Conservation (phyloP, 768 basidiomycete genomes). For the Serendipita indica region DNA sequence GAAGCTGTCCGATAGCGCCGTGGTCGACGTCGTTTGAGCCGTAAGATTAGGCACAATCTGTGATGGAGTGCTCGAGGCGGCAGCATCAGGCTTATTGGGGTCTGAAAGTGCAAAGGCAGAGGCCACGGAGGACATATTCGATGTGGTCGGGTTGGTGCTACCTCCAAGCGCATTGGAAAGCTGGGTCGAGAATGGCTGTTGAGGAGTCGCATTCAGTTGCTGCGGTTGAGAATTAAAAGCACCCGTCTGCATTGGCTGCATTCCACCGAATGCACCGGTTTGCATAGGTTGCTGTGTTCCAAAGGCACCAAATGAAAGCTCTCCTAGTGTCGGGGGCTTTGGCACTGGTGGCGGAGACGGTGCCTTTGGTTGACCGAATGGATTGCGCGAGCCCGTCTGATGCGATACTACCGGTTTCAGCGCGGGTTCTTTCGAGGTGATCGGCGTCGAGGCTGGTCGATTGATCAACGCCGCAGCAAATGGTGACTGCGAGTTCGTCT, state of each 20-base stretch:
- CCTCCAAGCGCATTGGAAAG: background rate
- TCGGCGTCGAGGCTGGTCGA: conserved; percentile 62
- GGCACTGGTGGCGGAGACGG: conserved; percentile 47
- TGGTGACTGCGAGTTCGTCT: conserved; percentile 16
- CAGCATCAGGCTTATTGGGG: background rate
- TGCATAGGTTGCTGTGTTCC: background rate
- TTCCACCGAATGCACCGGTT: background rate
- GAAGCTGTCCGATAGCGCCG: conserved; percentile 2
- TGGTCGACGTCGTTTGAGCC: conserved; percentile 10
- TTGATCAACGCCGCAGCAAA: conserved; percentile 25
- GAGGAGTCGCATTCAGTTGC: too few species aligned
- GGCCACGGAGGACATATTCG: conserved; percentile 13
- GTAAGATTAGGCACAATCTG: background rate
- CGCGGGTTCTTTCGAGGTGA: conserved; percentile 29
- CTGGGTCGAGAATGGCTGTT: background rate
- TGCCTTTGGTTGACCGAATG: conserved; percentile 65
- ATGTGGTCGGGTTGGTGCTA: background rate
- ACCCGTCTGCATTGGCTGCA: conserved; percentile 7
- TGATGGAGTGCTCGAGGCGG: background rate
- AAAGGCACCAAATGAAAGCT: conserved; percentile 45
- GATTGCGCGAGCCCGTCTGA: conserved; percentile 88
- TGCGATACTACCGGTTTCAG: conserved; percentile 66
- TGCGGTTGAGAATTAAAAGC: background rate
- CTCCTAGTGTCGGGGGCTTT: conserved; percentile 65
- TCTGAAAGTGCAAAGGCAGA: conserved; percentile 16